Percentiles rank a stretch among this genome's conserved stretches.
phyloP scores from a whole-genome alignment of 331 rosid genomes.

The Arachis monticola region DNA sequence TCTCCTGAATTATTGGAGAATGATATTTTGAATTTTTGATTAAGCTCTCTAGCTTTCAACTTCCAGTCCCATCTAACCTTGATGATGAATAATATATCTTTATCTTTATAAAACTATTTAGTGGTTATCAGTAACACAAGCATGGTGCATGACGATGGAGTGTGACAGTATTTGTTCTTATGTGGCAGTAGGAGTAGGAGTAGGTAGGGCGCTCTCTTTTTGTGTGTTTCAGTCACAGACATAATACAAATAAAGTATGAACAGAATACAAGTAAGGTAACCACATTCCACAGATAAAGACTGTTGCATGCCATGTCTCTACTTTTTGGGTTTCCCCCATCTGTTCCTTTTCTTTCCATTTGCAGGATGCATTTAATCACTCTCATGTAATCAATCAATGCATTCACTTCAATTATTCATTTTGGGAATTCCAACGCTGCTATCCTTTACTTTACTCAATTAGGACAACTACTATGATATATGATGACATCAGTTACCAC shows the following conservation, averaged over 20 bases:
- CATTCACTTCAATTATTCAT: neutral
- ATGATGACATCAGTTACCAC: slow-evolving; percentile 22
- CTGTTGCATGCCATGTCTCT: neutral
- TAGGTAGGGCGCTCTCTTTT: no score
- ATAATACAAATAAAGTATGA: no score
- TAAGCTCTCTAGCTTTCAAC: neutral
- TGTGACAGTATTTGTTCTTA: neutral
- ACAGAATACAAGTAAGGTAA: no score
- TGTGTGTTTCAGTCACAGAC: no score
- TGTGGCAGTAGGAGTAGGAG: neutral
- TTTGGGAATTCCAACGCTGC: no score
- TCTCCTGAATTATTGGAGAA: slow-evolving; percentile 28
- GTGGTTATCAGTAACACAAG: neutral
- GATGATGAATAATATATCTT: no score
- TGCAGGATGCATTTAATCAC: neutral
- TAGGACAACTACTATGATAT: neutral
- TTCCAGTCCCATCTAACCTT: neutral
- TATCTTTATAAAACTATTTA: neutral
- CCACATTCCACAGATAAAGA: neutral
- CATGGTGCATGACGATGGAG: neutral
- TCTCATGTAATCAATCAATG: slow-evolving; percentile 4
- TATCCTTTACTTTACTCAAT: no score
- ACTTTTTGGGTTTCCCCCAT: neutral
- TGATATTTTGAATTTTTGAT: neutral
- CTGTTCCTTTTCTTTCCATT: neutral